Base-by-base conservation (phyloP, 805 yeast species). In the Metschnikowia proteae region DNA sequence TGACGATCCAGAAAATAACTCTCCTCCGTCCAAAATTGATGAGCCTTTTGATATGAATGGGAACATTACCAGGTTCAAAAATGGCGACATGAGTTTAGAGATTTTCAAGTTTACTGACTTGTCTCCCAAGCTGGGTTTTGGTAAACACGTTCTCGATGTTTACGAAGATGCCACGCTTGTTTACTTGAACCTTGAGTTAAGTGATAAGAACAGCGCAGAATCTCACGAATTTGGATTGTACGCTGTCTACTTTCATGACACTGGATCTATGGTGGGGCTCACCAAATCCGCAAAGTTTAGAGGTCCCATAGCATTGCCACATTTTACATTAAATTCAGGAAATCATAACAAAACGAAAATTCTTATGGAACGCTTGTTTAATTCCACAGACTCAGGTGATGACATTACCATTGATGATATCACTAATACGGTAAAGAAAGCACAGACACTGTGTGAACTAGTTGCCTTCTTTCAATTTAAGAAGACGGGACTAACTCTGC, bases 391-490 rank as follows among this genome's bases (percentile, higher is more conserved):
- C 42, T 53, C 71, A 25, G 68, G 71, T 1, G 53, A 54, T 17
- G 76, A 78, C 17, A 53, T 78, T 3, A 55, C 66, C 27, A 68
- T 76, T 50, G 67, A 67, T 26, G 60, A 62, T 13, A 57, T 79
- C 56, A 73, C 71, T 45, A 55, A 51, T 17, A 54, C 67, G 17
- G 62, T 78, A 3, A 66, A 64, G 13, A 58, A 47, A 44, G 63
- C 71, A 8, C 50, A 61, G 39, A 63, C 63, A 11, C 75, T 68
- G 51, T 91, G 98, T 66, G 98, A 91, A 62, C 82, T 75, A 53
- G 67, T 89, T 17, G 64, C 80, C 0, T 90, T 77, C 58, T 70
- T 88, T 43, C 96, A 89, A 59, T 63, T 87, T 17, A 79, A 79
- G 34, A 78, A 85, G n/a, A 81, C 89, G 11, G 71, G 73, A 9